Base-by-base conservation (phyloP, 495 filamentous ascomycete species). In the Niebla homalea region DNA sequence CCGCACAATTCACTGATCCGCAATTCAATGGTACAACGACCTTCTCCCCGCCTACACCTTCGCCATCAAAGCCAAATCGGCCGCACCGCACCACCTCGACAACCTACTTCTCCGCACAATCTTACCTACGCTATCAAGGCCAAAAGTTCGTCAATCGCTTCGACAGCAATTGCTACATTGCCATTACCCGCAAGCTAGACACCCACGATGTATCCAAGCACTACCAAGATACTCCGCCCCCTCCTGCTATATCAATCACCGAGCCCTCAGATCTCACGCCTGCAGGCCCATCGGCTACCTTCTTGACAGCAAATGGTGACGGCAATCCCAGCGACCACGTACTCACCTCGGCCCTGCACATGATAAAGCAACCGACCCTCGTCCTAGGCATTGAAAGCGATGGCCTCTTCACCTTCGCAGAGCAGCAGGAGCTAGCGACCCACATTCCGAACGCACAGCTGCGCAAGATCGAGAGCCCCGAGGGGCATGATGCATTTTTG, bases 131-230 rank as follows among this genome's bases (percentile, higher is more conserved):
- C n/a, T 98, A 98, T 66, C 92, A 98, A 67, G 90, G 86, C 38
- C 77, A 82, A 48, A 98, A 98, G 65, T 98, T 98, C 62, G 90
- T 96, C 54, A 88, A 87, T 60, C 82, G 92, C 6, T 98, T 96
- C 62, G 92, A 98, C 66, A 84, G 87, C 55, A 98, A 98, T 62
- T 97, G 92, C 70, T 98, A 98, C 68, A 97, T 98, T 50, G 89
- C 92, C 52, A 95, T 97, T 64, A 97, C 92, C 5, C 85, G 92
- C 52, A 98, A 98, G 66, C 80, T 98, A n/a, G 92, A 98, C 60
- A 98, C 92, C 3, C 92, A 98, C 62, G 92, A 98, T 61, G 78
- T 98, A 23, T 89, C 86, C 19, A 76, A 88, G 20, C 73, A 80
- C 55, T 80, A 88, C 18, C 59, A 64, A 4, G 54, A 63, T 2